Evolutionary conservation across 257 asterid genomes (phyloP), one percentile per base, ranked within the genome.

Genomic region (Solanum ossicruentum): DNA sequence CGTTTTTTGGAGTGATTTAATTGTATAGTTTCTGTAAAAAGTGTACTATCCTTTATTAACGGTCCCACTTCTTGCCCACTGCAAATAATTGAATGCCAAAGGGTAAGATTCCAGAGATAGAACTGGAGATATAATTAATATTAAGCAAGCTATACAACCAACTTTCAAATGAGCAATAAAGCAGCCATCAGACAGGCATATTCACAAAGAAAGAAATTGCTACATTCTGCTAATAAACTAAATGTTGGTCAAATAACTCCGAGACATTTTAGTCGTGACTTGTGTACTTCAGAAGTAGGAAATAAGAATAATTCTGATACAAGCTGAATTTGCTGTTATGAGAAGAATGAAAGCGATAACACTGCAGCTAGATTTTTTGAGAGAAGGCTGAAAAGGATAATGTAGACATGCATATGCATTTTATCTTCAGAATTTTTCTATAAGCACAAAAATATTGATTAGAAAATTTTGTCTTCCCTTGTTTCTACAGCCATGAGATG

Each of bases 1-100:
- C 86, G 91, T 86, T 67, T 83, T 78, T 90, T 92, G 28, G 17
- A 81, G 85, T 10, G 43, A 82, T 85, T 85, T 26, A 88, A 57
- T 32, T 81, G 92, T 73, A 70, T 58, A 71, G 84, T 87, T 20
- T 85, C 88, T 80, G 86, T 57, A 83, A 84, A 72, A 84, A 84
- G 71, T 9, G 84, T 69, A 67, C 85, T 71, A 84, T 91, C 90
- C 90, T 90, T 77, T 60, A 36, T 16, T 20, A 95, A 81, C 16
- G 94, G 93, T 61, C 97, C 98, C 83, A 90, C 90, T 57, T 94
- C 93, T 85, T 89, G 81, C 23, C 99, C 99, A 84, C 99, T 97
- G 88, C 84, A 87, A 85, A 80, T 47, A 89, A 84, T 47, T 47
- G 65, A 58, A 77, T 15, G 86, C 47, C 65, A 78, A 52, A 65